These are phyloP conservation scores for Coniella lustricola DNA, from an alignment of 2,329 filamentous ascomycete genomes.

Conservation along the genomic window DNA sequence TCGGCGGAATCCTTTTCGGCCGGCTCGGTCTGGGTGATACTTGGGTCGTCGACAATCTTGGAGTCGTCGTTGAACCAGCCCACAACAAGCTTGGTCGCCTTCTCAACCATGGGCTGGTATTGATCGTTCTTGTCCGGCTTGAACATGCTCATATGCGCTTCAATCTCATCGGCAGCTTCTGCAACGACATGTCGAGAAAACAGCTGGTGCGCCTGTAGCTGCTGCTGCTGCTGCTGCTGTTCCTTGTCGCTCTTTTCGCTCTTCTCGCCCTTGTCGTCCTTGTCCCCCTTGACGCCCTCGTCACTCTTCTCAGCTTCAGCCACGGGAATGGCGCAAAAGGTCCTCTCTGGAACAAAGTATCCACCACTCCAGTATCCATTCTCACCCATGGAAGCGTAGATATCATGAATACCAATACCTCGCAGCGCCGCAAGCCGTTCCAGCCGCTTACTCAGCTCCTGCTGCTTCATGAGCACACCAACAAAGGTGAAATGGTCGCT, in stretches of 20 bases:
- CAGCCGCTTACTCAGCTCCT: conserved; percentile 63
- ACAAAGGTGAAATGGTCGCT: conserved; percentile 82
- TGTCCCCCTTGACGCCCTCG: conserved; percentile 14
- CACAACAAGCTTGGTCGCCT: conserved; percentile 49
- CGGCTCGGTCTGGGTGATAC: conserved; percentile 20
- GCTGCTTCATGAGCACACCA: conserved; percentile 66
- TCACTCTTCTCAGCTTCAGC: conserved; percentile 19
- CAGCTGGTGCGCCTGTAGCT: conserved; percentile 31
- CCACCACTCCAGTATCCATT: conserved; percentile 58
- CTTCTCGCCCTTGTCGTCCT: too few relatives aligned
- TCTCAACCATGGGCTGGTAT: conserved; percentile 56
- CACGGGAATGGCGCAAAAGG: conserved; percentile 64
- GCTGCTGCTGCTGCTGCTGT: conserved; percentile 32
- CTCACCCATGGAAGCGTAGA: conserved; percentile 70
- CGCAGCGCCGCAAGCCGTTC: conserved; percentile 53
- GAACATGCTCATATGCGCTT: conserved; percentile 65
- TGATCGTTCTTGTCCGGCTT: conserved; percentile 52
- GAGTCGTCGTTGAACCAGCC: conserved; percentile 48
- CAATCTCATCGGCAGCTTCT: conserved; percentile 61
- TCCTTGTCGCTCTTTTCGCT: too few relatives aligned
- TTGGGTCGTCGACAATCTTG: conserved; percentile 36
- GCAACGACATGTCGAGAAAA: conserved; percentile 55
- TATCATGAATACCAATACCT: conserved; percentile 63
- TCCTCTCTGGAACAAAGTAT: conserved; percentile 59
- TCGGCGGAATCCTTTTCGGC: conserved; percentile 18